Evolutionary conservation across 768 basidiomycete genomes (phyloP), one percentile per base, ranked within the genome.

Genomic region (Pisolithus sp.): DNA sequence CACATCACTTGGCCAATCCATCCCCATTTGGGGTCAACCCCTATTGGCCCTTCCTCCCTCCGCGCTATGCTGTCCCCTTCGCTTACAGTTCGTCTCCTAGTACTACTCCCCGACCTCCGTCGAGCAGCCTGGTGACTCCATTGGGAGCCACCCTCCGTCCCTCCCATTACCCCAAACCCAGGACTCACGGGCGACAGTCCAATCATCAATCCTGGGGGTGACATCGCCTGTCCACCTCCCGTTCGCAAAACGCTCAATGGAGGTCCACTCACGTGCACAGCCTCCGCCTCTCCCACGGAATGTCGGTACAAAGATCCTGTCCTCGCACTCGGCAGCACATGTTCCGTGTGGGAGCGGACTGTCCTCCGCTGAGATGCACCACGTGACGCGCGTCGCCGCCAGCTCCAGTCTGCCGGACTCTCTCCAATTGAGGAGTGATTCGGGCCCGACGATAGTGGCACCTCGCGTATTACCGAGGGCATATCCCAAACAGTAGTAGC

Each of bases 141-240:
- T 13, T 34, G 34, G 4, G 34, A 4, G 12, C 12, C 12, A 34
- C 34, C 12, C 4, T 34, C 31, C 43, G 8, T n/a, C 12, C 42
- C 42, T 38, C 15, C 49, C 15, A 21, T 72, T 43, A 86, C 75
- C n/a, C 76, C 73, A 58, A 89, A 89, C n/a, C 87, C 87, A 30
- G 87, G 87, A 59, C 84, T 86, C 50, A 84, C 69, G 15, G 87
- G 83, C 23, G 85, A 86, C 38, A 89, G 61, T 5, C 87, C 87
- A 56, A 89, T 88, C 57, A 83, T 82, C 68, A 89, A 82, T 7
- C 85, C 87, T 4, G 61, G 56, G 7, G 54, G 54, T 18, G 54
- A 39, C 17, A 55, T 37, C 26, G 46, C 46, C 34, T 34, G 37
- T 51, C 51, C 23, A 38, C 37, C 17, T 26, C 41, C 41, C 23